phyloP scores from a whole-genome alignment of 805 yeast genomes.

The Schwanniomyces yamadae region DNA sequence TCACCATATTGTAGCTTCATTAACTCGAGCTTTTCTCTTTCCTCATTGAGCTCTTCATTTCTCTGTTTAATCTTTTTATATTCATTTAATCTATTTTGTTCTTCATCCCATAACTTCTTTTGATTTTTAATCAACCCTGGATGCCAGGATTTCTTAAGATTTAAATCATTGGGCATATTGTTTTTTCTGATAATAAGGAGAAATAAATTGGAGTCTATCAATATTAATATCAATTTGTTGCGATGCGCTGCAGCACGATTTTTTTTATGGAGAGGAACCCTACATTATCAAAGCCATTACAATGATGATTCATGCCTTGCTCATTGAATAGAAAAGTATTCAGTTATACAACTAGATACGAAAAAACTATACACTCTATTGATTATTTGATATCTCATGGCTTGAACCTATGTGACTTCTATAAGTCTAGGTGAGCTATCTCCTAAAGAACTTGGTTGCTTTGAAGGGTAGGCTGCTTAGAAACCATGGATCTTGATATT shows the following conservation, averaged over 20 bases:
- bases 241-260: too few species aligned
- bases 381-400: conserved; percentile 1
- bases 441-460: background rate
- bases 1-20: conserved; percentile 45
- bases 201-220: too few species aligned
- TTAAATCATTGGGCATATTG: conserved; percentile 74
- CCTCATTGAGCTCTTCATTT: conserved; percentile 60
- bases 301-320: too few species aligned
- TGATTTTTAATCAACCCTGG: conserved; percentile 85
- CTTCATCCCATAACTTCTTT: conserved; percentile 79
- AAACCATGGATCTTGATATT: conserved; percentile 98
- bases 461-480: conserved; percentile 35
- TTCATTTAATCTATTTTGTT: conserved; percentile 75
- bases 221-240: too few species aligned
- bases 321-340: conserved; percentile 4
- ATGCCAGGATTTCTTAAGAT: conserved; percentile 94
- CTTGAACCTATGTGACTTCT: conserved; percentile 1
- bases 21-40: conserved; percentile 59
- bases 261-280: too few species aligned
- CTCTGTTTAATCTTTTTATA: conserved; percentile 61
- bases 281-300: too few species aligned
- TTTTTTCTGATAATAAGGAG: background rate
- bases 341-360: conserved; percentile 5
- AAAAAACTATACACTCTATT: conserved; percentile 4
- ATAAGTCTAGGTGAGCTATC: background rate